A percentile compares a stretch with the other conserved stretches of the same genome.
Evolutionary conservation across 75 land plant species (phyloP).

Genomic region (Pinus tabuliformis): DNA sequence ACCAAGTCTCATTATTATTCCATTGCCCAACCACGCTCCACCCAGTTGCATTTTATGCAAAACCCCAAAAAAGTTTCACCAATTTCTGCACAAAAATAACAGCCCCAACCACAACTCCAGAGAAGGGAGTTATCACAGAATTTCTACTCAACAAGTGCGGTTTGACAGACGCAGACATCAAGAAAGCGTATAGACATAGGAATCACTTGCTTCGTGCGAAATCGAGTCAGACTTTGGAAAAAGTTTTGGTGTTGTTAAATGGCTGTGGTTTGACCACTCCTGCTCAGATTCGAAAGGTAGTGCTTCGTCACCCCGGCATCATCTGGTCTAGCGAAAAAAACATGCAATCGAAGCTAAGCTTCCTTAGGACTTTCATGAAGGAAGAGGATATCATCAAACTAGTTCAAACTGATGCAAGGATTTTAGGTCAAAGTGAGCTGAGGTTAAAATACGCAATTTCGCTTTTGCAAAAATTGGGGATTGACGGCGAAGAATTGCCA

Average conservation of each 20-base stretch:
- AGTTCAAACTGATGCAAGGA: not conserved
- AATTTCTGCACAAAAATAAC: too few relatives aligned
- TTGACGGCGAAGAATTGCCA: not conserved
- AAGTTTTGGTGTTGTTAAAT: not conserved
- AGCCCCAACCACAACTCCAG: not conserved
- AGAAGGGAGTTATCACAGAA: not conserved
- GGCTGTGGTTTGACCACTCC: not conserved
- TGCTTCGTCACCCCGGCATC: conserved; percentile 3
- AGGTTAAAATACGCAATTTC: not conserved
- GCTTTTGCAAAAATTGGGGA: not conserved
- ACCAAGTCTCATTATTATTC: too few relatives aligned
- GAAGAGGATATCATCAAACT: not conserved
- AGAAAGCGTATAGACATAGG: not conserved
- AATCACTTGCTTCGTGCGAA: not conserved
- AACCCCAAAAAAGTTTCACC: too few relatives aligned
- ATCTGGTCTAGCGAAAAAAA: conserved; percentile 7
- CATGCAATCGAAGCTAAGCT: conserved; percentile 14
- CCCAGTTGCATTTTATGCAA: too few relatives aligned
- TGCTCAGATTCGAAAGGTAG: conserved; percentile 1
- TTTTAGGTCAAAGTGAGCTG: not conserved
- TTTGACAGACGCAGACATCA: not conserved
- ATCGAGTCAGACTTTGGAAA: not conserved
- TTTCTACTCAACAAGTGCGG: not conserved
- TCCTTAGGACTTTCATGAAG: not conserved
- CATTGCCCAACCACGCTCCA: too few relatives aligned